Percentiles rank a stretch among this genome's conserved stretches.
These are phyloP conservation scores for Aphanomyces astaci DNA, from an alignment of 352 stramenopile species.

Conservation along the genomic window DNA sequence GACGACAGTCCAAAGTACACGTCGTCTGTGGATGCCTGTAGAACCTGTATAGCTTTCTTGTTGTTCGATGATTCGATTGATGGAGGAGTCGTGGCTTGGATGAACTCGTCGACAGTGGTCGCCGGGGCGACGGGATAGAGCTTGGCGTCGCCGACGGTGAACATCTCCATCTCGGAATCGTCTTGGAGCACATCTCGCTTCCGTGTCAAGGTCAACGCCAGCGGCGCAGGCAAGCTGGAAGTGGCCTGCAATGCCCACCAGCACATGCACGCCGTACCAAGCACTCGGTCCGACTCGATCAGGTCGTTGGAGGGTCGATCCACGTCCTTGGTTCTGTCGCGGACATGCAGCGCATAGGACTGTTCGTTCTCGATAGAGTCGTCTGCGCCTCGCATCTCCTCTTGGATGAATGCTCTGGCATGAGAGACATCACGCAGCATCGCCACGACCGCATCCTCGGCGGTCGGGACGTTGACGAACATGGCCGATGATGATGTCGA, in stretches of 20 bases:
- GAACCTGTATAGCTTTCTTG: neutral
- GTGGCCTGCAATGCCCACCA: neutral
- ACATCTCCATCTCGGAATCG: constrained; percentile 19
- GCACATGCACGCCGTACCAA: neutral
- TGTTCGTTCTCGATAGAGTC: neutral
- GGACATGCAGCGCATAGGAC: neutral
- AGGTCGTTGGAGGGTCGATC: too few species aligned
- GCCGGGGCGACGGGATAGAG: neutral
- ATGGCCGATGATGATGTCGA: constrained; percentile 6
- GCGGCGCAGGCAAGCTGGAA: neutral
- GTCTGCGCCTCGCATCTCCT: neutral
- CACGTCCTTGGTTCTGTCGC: neutral
- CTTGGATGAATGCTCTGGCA: neutral
- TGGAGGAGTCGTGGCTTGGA: neutral
- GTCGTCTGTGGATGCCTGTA: neutral
- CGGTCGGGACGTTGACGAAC: neutral
- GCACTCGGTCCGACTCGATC: neutral
- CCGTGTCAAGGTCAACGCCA: constrained; percentile 14
- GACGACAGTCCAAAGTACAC: neutral
- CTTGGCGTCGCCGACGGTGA: neutral
- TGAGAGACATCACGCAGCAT: neutral
- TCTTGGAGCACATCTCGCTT: neutral
- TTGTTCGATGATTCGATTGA: neutral
- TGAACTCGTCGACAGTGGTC: neutral
- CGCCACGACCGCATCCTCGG: neutral